These are phyloP conservation scores for Coemansia sp. DNA, from an alignment of 192 early-diverging fungal species.

Conservation along the genomic window DNA sequence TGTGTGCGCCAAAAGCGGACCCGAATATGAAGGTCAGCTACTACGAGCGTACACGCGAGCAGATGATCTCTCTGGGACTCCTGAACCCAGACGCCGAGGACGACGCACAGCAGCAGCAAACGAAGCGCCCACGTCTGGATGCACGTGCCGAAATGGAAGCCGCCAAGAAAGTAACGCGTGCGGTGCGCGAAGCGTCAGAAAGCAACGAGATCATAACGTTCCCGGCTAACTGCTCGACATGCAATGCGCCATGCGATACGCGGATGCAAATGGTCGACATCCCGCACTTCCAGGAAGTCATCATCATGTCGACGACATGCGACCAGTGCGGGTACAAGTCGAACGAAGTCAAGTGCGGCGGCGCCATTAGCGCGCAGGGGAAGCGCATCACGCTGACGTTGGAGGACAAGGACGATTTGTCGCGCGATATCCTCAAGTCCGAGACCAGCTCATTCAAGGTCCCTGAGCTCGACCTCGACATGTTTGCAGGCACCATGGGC, in stretches of 20 bases:
- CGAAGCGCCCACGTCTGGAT: slow-evolving; percentile 16
- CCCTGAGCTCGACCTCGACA: slow-evolving; percentile 86
- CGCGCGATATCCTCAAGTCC: slow-evolving; percentile 90
- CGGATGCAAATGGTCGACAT: slow-evolving; percentile 91
- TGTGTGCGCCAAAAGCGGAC: slow-evolving; percentile 71
- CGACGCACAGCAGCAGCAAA: slow-evolving; percentile 25
- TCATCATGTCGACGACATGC: slow-evolving; percentile 93
- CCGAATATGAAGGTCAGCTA: slow-evolving; percentile 66
- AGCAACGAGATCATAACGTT: slow-evolving; percentile 76
- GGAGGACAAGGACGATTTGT: slow-evolving; percentile 83
- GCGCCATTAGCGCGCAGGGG: slow-evolving; percentile 75
- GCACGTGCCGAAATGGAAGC: slow-evolving; percentile 38
- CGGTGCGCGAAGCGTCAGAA: slow-evolving; percentile 58
- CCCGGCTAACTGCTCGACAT: slow-evolving; percentile 82
- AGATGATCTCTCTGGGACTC: slow-evolving; percentile 76
- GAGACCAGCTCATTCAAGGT: slow-evolving; percentile 90
- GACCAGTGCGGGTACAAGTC: slow-evolving; percentile 91
- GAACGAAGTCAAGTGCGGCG: slow-evolving; percentile 96
- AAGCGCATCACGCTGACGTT: slow-evolving; percentile 80
- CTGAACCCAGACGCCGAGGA: slow-evolving; percentile 59
- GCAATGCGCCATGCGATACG: slow-evolving; percentile 74
- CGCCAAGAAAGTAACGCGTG: slow-evolving; percentile 28
- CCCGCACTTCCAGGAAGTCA: slow-evolving; percentile 94
- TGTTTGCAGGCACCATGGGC: slow-evolving; percentile 85
- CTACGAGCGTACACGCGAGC: slow-evolving; percentile 75